Conservation (phyloP, 2,329 filamentous ascomycete species). For the Paraphoma sp. region DNA sequence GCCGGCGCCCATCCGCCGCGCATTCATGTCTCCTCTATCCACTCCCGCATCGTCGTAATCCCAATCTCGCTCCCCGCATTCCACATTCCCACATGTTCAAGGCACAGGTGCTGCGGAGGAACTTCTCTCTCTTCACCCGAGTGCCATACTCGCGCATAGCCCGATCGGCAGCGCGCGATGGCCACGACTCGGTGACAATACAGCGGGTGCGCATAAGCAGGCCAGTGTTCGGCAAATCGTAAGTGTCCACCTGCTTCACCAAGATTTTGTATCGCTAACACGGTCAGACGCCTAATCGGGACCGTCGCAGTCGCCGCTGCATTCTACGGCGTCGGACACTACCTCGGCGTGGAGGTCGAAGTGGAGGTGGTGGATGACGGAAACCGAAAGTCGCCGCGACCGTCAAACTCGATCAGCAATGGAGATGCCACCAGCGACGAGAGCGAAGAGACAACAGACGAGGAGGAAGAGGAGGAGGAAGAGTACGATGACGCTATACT, state of each 20-base stretch:
- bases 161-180: conserved; percentile 36
- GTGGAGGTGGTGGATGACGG: conserved; percentile 27
- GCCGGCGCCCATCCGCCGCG: neutral
- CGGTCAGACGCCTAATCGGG: conserved; percentile 33
- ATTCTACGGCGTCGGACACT: conserved; percentile 27
- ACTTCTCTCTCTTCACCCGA: conserved; percentile 44
- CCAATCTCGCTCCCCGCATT: conserved; percentile 20
- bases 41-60: conserved; percentile 15
- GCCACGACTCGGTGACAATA: conserved; percentile 37
- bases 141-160: conserved; percentile 30
- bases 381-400: conserved; percentile 17
- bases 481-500: conserved; percentile 40
- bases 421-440: conserved; percentile 17
- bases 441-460: conserved; percentile 39
- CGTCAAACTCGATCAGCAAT: conserved; percentile 8
- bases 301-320: conserved; percentile 22
- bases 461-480: conserved; percentile 41
- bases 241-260: conserved; percentile 13
- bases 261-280: conserved; percentile 11
- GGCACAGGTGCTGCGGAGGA: conserved; percentile 45
- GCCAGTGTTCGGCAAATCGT: conserved; percentile 46
- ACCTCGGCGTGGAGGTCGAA: conserved; percentile 31
- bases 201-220: conserved; percentile 51
- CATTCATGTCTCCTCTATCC: conserved; percentile 25
- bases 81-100: conserved; percentile 41